Percentiles rank a stretch among this genome's conserved stretches.
These are phyloP conservation scores for Nemania serpens DNA, from an alignment of 2,329 filamentous ascomycete genomes.

Conservation along the genomic window DNA sequence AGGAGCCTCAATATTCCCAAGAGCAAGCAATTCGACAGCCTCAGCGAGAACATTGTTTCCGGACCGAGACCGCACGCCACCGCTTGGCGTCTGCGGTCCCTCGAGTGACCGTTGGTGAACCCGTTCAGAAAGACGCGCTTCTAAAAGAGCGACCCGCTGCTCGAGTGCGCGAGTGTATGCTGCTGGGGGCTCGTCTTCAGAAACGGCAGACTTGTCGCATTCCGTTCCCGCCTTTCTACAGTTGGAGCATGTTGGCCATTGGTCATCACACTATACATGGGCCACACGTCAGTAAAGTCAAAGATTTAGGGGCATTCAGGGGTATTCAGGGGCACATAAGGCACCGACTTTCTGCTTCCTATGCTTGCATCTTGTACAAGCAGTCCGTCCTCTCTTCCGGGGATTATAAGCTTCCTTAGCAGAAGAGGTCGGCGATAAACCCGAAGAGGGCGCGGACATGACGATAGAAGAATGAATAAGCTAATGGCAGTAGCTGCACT, in stretches of 20 bases:
- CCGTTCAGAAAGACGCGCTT: conserved; percentile 37
- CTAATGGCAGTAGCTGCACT: background rate
- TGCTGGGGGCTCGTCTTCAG: conserved; percentile 44
- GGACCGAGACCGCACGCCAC: conserved; percentile 23
- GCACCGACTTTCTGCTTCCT: conserved; percentile 49
- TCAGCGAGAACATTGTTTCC: conserved; percentile 43
- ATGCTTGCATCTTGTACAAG: conserved; percentile 51
- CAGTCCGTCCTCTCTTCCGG: conserved; percentile 50
- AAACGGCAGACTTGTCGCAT: conserved; percentile 49
- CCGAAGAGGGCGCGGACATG: conserved; percentile 22
- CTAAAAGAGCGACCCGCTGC: conserved; percentile 48
- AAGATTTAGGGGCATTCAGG: background rate
- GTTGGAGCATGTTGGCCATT: conserved; percentile 50
- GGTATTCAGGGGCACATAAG: background rate
- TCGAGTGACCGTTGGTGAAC: conserved; percentile 21
- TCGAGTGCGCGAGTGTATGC: conserved; percentile 49
- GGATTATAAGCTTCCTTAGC: conserved; percentile 40
- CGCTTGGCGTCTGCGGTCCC: conserved; percentile 10
- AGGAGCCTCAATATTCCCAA: conserved; percentile 50
- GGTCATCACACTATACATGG: conserved; percentile 48
- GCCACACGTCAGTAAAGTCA: background rate
- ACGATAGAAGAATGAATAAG: background rate
- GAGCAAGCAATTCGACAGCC: conserved; percentile 54
- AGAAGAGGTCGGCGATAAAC: conserved; percentile 23
- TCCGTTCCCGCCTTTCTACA: conserved; percentile 47